These are phyloP conservation scores for Sphaerulina vaccinii DNA, from an alignment of 2,329 filamentous ascomycete genomes.

Conservation along the genomic window DNA sequence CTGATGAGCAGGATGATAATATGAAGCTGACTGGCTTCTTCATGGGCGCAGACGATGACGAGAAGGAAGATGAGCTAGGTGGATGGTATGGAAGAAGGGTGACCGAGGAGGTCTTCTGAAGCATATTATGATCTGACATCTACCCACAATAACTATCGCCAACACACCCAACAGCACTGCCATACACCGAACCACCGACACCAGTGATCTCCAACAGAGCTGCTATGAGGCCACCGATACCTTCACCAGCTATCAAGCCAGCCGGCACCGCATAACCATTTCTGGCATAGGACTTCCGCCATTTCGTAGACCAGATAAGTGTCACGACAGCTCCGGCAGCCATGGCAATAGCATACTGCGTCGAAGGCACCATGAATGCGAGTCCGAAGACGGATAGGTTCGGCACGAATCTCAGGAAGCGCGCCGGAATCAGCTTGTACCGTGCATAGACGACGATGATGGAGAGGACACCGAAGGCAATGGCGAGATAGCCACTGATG, in stretches of 20 bases:
- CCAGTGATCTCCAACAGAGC: conserved; percentile 47
- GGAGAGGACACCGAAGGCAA: conserved; percentile 52
- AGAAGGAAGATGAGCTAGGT: conserved; percentile 63
- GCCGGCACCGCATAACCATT: conserved; percentile 53
- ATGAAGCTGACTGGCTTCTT: conserved; percentile 77
- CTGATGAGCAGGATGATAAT: conserved; percentile 66
- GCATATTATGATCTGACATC: background rate
- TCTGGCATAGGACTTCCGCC: conserved; percentile 36
- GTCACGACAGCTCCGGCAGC: conserved; percentile 53
- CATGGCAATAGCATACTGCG: conserved; percentile 56
- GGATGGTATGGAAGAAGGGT: conserved; percentile 80
- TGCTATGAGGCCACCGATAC: conserved; percentile 59
- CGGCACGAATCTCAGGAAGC: conserved; percentile 53
- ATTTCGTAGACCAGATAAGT: conserved; percentile 45
- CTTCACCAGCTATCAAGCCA: conserved; percentile 60
- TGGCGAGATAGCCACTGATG: conserved; percentile 57
- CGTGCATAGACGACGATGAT: conserved; percentile 51
- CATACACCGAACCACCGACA: conserved; percentile 40
- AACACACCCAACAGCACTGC: conserved; percentile 39
- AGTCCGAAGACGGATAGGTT: conserved; percentile 60
- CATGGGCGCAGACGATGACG: conserved; percentile 45
- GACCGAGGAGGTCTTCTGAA: conserved; percentile 67
- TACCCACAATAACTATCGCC: conserved; percentile 16
- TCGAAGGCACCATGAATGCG: conserved; percentile 56
- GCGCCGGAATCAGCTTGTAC: conserved; percentile 51